Percentiles rank a stretch among this genome's conserved stretches.
phyloP scores from a whole-genome alignment of 805 yeast species.

The Jamesozyma piceae region DNA sequence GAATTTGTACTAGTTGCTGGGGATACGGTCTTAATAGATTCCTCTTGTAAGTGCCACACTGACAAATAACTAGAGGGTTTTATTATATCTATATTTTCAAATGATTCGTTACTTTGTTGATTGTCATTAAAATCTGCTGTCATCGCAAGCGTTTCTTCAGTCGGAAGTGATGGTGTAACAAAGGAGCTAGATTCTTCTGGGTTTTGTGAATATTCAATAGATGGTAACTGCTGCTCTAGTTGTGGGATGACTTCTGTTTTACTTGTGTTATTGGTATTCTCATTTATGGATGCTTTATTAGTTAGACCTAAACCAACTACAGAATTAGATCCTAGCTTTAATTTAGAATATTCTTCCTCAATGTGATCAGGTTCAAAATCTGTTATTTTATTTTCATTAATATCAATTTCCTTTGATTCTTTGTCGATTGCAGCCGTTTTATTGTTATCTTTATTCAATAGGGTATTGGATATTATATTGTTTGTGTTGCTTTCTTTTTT shows the following conservation, averaged over 20 bases:
- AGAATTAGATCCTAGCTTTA: background rate
- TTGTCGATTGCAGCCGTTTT: background rate
- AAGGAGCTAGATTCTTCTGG: background rate
- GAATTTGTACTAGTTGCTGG: constrained; percentile 12
- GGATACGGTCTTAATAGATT: constrained; percentile 9
- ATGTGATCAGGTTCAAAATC: background rate
- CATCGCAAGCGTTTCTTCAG: background rate
- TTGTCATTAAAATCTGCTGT: background rate
- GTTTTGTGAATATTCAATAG: background rate
- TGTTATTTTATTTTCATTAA: background rate
- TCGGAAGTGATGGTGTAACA: background rate
- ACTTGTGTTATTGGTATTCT: background rate
- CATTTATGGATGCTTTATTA: background rate
- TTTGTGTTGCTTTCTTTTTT: background rate
- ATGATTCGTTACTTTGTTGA: background rate
- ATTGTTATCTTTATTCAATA: background rate
- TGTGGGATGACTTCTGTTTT: background rate
- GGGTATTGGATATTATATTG: background rate
- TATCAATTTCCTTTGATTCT: background rate
- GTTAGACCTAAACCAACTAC: background rate
- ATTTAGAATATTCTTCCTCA: background rate
- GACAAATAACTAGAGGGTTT: constrained; percentile 21
- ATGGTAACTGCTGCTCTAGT: background rate
- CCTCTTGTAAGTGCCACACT: constrained; percentile 27
- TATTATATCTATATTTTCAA: background rate